phyloP scores from a whole-genome alignment of 2,329 filamentous ascomycete species.

The Microdochium trichocladiopsis region DNA sequence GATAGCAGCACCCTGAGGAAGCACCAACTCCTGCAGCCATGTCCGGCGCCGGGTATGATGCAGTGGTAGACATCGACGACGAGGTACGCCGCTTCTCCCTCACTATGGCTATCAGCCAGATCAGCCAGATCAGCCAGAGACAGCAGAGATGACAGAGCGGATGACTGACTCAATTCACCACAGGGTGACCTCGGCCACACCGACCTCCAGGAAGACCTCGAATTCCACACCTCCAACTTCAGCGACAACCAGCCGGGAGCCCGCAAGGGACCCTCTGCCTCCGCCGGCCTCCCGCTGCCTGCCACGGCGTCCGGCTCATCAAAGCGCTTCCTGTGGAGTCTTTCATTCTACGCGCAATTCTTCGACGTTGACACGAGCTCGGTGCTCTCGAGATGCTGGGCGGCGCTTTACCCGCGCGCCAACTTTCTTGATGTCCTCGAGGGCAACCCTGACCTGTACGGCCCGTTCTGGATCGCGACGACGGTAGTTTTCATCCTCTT shows the following conservation, averaged over 20 bases:
- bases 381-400: constrained; percentile 78
- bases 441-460: constrained; percentile 94
- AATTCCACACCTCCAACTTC: constrained; percentile 94
- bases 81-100: constrained; percentile 54
- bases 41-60: constrained; percentile 88
- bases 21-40: constrained; percentile 35
- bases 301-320: constrained; percentile 41
- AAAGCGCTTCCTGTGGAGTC: constrained; percentile 87
- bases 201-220: constrained; percentile 96
- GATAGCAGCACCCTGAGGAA: constrained; percentile 5
- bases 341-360: constrained; percentile 94
- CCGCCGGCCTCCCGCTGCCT: constrained; percentile 46
- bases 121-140: not conserved
- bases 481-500: constrained; percentile 96
- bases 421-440: constrained; percentile 98
- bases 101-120: not conserved
- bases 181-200: constrained; percentile 97
- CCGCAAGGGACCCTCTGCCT: constrained; percentile 38
- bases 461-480: constrained; percentile 97
- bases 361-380: constrained; percentile 96
- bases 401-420: constrained; percentile 80
- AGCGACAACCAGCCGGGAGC: constrained; percentile 46
- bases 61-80: constrained; percentile 94
- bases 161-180: constrained; percentile 1
- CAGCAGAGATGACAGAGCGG: not conserved